Evolutionary conservation across 495 filamentous ascomycete species (phyloP).

Genomic region (Penicillium waksmanii): DNA sequence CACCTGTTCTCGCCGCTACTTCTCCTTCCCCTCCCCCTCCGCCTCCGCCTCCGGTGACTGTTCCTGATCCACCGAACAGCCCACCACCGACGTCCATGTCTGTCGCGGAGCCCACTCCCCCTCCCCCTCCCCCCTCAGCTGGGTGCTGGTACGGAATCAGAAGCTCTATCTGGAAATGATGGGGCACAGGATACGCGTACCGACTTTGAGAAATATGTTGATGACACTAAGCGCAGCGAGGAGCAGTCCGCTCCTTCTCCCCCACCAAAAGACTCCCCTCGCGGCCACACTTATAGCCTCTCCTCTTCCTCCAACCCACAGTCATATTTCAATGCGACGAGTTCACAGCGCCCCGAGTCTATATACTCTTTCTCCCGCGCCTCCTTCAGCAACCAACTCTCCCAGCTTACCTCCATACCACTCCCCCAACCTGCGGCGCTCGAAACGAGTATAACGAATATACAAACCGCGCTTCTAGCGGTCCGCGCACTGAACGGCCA

Average conservation of each 20-base stretch:
- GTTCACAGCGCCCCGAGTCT: slow-evolving; percentile 67
- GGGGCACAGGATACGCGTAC: slow-evolving; percentile 30
- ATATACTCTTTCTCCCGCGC: slow-evolving; percentile 87
- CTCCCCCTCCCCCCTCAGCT: slow-evolving; percentile 31
- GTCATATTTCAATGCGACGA: slow-evolving; percentile 55
- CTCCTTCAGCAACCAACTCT: slow-evolving; percentile 89
- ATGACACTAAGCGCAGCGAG: slow-evolving; percentile 45
- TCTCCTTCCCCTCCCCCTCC: too few species aligned
- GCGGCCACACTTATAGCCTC: slow-evolving; percentile 30
- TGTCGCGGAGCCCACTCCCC: slow-evolving; percentile 33
- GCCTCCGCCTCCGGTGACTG: slow-evolving; percentile 10
- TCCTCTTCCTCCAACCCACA: slow-evolving; percentile 49
- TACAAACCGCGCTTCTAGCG: slow-evolving; percentile 78
- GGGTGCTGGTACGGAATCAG: slow-evolving; percentile 20
- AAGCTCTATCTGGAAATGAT: slow-evolving; percentile 11
- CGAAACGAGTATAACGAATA: slow-evolving; percentile 77
- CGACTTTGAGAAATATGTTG: slow-evolving; percentile 52
- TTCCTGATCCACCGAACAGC: slow-evolving; percentile 14
- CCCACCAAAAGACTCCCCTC: slow-evolving; percentile 46
- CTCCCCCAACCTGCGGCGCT: slow-evolving; percentile 82
- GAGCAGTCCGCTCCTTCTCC: slow-evolving; percentile 37
- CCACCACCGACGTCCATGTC: slow-evolving; percentile 36
- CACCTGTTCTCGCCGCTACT: slow-evolving; percentile 14
- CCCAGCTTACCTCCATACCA: slow-evolving; percentile 80
- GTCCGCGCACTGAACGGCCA: slow-evolving; percentile 76